Percentiles rank a stretch among this genome's conserved stretches.
Evolutionary conservation across 2,329 filamentous ascomycete species (phyloP).

Genomic region (Fusarium transvaalense): DNA sequence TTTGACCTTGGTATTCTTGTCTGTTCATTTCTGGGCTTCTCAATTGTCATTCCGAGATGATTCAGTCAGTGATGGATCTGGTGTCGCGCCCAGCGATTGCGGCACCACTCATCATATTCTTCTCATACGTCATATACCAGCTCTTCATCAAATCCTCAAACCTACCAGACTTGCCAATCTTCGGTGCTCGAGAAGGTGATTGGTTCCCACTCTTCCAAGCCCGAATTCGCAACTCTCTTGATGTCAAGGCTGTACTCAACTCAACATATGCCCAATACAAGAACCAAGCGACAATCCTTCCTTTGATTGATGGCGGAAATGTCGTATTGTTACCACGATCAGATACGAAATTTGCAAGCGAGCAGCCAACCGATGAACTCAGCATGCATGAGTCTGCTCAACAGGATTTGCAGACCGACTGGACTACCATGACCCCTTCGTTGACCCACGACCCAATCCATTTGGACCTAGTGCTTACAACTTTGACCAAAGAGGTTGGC

Average conservation of each 20-base stretch:
- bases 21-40: too few species aligned
- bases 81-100: constrained; percentile 8
- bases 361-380: constrained; percentile 8
- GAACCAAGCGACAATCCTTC: neutral
- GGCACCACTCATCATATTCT: neutral
- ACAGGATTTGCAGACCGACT: constrained; percentile 11
- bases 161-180: constrained; percentile 1
- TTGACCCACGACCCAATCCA: constrained; percentile 18
- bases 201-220: constrained; percentile 23
- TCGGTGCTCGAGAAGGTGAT: neutral
- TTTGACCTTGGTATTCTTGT: too few species aligned
- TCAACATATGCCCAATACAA: constrained; percentile 2
- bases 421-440: constrained; percentile 12
- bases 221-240: neutral
- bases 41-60: neutral
- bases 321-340: constrained; percentile 1
- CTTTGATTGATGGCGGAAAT: constrained; percentile 8
- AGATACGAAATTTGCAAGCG: constrained; percentile 17
- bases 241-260: constrained; percentile 8
- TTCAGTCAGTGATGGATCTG: rapidly evolving
- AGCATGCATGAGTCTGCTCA: constrained; percentile 14
- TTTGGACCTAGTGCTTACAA: neutral
- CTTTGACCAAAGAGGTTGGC: constrained; percentile 13
- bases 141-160: constrained; percentile 8
- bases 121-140: neutral